These are phyloP conservation scores for Pyrenula aspistea DNA, from an alignment of 495 filamentous ascomycete species.

Conservation along the genomic window DNA sequence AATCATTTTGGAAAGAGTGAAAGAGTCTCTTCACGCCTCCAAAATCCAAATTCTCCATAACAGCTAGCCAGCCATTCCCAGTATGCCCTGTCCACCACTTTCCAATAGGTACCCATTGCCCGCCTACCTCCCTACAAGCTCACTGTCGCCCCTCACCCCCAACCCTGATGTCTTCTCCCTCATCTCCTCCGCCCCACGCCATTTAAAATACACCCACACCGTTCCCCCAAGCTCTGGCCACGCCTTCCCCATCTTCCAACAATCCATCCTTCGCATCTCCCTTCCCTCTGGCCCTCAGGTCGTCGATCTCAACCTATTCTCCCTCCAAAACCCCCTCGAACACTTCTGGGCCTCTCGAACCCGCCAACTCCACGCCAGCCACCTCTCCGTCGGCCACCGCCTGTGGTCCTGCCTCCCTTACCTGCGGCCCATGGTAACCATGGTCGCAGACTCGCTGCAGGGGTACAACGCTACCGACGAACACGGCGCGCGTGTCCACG, in stretches of 20 bases:
- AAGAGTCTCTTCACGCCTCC: too few relatives aligned
- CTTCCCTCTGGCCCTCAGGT: conserved; percentile 68
- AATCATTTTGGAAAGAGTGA: too few relatives aligned
- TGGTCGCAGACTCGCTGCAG: conserved; percentile 54
- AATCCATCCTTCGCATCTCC: conserved; percentile 55
- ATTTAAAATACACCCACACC: conserved; percentile 3
- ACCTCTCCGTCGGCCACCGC: conserved; percentile 56
- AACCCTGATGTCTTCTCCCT: neutral
- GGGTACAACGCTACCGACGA: conserved; percentile 35
- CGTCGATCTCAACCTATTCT: conserved; percentile 76
- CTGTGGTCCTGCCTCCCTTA: conserved; percentile 69
- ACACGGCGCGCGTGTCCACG: conserved; percentile 49
- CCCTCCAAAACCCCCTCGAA: conserved; percentile 60
- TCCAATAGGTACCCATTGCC: too few relatives aligned
- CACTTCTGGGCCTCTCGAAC: conserved; percentile 72
- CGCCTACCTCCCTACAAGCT: neutral
- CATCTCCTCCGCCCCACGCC: neutral
- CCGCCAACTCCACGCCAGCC: conserved; percentile 61
- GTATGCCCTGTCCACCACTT: neutral
- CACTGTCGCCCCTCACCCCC: neutral
- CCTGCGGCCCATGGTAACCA: conserved; percentile 60
- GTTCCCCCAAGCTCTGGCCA: conserved; percentile 42
- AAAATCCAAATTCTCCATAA: too few relatives aligned
- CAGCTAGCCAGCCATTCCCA: too few relatives aligned
- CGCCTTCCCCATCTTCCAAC: conserved; percentile 50